These are phyloP conservation scores for Pyrenochaeta sp. DNA, from an alignment of 2,329 filamentous ascomycete genomes.

Conservation along the genomic window DNA sequence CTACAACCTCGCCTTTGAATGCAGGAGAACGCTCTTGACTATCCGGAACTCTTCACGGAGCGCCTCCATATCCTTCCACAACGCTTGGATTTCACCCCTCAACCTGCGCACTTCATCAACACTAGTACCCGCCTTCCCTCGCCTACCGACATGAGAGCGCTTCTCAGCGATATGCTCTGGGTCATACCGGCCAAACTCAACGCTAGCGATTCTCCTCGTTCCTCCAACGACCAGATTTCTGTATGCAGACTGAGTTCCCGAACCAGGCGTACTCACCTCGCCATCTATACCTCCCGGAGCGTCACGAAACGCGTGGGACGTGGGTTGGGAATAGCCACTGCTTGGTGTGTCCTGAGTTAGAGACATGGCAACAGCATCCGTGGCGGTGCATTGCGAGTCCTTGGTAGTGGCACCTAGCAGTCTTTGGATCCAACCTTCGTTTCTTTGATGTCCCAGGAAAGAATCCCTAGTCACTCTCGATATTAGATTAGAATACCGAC, in stretches of 20 bases:
- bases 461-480: neutral
- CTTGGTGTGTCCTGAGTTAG: neutral
- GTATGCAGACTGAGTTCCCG: neutral
- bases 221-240: neutral
- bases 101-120: conserved; percentile 7
- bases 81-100: conserved; percentile 12
- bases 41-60: conserved; percentile 26
- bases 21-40: conserved; percentile 24
- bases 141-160: neutral
- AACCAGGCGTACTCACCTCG: neutral
- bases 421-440: neutral
- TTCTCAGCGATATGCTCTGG: neutral
- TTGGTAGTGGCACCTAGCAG: neutral
- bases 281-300: neutral
- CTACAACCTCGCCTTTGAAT: conserved; percentile 7
- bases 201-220: neutral
- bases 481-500: neutral
- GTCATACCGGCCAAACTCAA: neutral
- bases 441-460: neutral
- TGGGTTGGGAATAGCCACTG: neutral
- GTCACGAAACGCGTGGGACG: neutral
- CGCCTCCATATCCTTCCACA: conserved; percentile 23
- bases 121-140: neutral
- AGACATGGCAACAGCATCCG: too few relatives aligned
- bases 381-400: neutral